Conservation (phyloP, 768 basidiomycete species). For the Tricholoma hemisulphureum region DNA sequence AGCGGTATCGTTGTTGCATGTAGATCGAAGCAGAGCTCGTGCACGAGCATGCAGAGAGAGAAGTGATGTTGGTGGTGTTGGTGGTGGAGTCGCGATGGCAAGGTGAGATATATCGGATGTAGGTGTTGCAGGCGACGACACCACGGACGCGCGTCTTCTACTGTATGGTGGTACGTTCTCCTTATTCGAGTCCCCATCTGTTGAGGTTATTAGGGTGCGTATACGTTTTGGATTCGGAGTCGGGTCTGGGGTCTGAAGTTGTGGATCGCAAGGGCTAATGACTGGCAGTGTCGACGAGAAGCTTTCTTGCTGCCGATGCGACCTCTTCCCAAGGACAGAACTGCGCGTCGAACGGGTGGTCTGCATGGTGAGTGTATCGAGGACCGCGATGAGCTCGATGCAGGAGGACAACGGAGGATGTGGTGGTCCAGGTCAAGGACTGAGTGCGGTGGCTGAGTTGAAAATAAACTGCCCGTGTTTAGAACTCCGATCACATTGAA, state of each 20-base stretch:
- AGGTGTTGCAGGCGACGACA: constrained; percentile 41
- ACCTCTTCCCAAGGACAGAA: constrained; percentile 53
- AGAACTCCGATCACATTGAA: constrained; percentile 40
- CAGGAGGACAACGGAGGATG: constrained; percentile 9
- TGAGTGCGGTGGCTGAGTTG: constrained; percentile 18
- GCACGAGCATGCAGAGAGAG: constrained; percentile 56
- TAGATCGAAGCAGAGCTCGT: constrained; percentile 69
- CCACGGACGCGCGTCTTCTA: constrained; percentile 48
- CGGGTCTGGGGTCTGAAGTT: constrained; percentile 58
- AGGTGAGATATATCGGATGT: constrained; percentile 41
- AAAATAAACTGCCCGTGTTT: constrained; percentile 25
- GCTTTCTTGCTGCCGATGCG: constrained; percentile 37
- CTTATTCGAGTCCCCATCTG: constrained; percentile 67
- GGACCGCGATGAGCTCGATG: constrained; percentile 16
- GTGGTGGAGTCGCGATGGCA: constrained; percentile 57
- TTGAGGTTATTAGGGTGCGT: constrained; percentile 41
- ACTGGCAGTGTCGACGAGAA: constrained; percentile 24
- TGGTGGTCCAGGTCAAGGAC: constrained; percentile 23
- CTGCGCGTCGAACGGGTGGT: constrained; percentile 41
- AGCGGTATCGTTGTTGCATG: constrained; percentile 51
- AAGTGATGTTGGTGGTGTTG: constrained; percentile 52
- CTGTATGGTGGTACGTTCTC: constrained; percentile 73
- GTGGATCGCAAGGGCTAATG: constrained; percentile 35
- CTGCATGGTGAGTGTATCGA: constrained; percentile 34
- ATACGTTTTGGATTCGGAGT: constrained; percentile 68